Conservation (phyloP, 129 eudicot genomes). For the Heracleum sosnowskyi region DNA sequence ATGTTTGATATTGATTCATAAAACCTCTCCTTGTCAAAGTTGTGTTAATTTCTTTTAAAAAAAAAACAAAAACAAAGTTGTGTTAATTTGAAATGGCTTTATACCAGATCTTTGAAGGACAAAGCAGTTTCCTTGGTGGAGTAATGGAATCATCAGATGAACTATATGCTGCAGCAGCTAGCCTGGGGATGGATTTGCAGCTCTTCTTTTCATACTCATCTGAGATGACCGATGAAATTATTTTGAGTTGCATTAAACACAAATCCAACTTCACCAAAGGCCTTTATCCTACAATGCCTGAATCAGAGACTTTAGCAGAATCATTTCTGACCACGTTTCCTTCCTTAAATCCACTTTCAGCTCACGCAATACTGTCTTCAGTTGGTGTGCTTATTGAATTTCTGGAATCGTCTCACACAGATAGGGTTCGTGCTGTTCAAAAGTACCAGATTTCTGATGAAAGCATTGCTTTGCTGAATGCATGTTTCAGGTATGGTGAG, state of each 20-base stretch:
- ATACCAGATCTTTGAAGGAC: conserved; percentile 93
- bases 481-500: conserved; percentile 64
- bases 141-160: conserved; percentile 91
- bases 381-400: conserved; percentile 51
- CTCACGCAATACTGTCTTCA: conserved; percentile 81
- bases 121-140: conserved; percentile 48
- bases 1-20: neutral
- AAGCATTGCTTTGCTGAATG: conserved; percentile 54
- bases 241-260: conserved; percentile 46
- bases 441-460: conserved; percentile 65
- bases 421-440: conserved; percentile 44
- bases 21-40: neutral
- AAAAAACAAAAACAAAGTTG: neutral
- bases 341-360: conserved; percentile 91
- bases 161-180: conserved; percentile 89
- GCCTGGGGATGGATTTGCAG: conserved; percentile 73
- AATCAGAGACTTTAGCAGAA: conserved; percentile 85
- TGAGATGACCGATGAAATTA: conserved; percentile 66
- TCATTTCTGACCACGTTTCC: conserved; percentile 72
- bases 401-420: conserved; percentile 49
- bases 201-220: conserved; percentile 68
- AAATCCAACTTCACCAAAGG: conserved; percentile 33
- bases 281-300: conserved; percentile 66
- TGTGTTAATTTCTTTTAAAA: neutral
- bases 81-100: neutral